Evolutionary conservation across 176 grass and related monocot genomes (phyloP).

Genomic region (Oryza officinalis): DNA sequence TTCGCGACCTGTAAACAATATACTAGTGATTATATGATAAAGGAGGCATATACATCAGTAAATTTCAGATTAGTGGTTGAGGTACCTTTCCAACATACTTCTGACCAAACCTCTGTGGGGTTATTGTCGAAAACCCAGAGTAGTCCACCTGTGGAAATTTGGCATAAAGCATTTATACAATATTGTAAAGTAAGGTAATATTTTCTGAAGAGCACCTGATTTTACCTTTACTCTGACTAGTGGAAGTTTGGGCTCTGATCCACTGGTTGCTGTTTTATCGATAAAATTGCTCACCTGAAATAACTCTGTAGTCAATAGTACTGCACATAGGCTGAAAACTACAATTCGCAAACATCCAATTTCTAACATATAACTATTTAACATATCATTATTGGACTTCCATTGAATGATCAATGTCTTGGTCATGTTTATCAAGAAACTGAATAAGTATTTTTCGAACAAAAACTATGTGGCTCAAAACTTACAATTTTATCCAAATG

Average conservation of each 20-base stretch:
- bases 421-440: neutral
- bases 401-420: constrained; percentile 6
- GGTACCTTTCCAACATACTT: constrained; percentile 86
- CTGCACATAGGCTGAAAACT: constrained; percentile 11
- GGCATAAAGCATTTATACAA: neutral
- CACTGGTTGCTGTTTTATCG: constrained; percentile 38
- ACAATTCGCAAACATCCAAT: neutral
- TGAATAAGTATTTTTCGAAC: neutral
- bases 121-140: constrained; percentile 63
- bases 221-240: constrained; percentile 87
- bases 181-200: neutral
- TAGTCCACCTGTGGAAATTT: constrained; percentile 63
- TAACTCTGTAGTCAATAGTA: neutral
- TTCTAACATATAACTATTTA: no score
- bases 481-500: constrained; percentile 85
- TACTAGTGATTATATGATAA: neutral
- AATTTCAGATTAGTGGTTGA: neutral
- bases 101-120: constrained; percentile 70
- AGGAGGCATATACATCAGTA: neutral
- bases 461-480: neutral
- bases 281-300: constrained; percentile 74
- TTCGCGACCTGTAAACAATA: constrained; percentile 69
- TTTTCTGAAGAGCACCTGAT: constrained; percentile 5
- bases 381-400: neutral
- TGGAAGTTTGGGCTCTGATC: constrained; percentile 59